Conservation (phyloP, 2,329 filamentous ascomycete species). For the Hypoxylon sp. region DNA sequence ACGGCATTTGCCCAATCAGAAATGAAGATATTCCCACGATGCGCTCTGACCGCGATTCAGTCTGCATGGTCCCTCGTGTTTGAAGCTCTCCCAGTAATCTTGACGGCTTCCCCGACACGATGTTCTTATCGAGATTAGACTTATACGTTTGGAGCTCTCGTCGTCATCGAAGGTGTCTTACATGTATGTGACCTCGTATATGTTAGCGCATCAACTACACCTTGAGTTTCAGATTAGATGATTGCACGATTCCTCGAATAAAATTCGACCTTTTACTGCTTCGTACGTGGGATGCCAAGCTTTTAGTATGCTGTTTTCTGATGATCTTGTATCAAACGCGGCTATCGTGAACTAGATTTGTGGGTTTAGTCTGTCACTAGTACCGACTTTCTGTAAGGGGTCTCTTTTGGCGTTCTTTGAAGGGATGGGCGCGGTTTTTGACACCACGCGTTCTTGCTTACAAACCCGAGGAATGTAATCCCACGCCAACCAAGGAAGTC, state of each 20-base stretch:
- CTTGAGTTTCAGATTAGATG: background rate
- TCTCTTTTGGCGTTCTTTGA: background rate
- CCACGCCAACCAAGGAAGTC: constrained; percentile 1
- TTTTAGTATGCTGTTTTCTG: background rate
- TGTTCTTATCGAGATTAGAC: background rate
- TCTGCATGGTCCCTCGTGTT: background rate
- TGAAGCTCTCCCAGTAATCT: background rate
- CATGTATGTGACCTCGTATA: background rate
- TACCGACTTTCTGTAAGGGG: background rate
- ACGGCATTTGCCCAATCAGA: background rate
- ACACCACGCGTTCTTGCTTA: background rate
- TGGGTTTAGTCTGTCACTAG: background rate
- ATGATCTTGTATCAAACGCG: background rate
- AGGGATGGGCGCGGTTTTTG: background rate
- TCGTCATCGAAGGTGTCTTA: background rate
- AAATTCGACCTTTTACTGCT: background rate
- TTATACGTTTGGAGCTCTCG: background rate
- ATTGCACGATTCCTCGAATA: background rate
- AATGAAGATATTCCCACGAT: background rate
- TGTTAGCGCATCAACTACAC: background rate
- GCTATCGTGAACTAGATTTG: background rate
- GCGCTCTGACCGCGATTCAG: background rate
- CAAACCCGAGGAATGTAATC: background rate
- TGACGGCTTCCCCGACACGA: background rate
- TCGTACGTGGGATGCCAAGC: background rate